Conservation (phyloP, 225 moss, liverwort and hornwort genomes). For the Anthoceros angustus region DNA sequence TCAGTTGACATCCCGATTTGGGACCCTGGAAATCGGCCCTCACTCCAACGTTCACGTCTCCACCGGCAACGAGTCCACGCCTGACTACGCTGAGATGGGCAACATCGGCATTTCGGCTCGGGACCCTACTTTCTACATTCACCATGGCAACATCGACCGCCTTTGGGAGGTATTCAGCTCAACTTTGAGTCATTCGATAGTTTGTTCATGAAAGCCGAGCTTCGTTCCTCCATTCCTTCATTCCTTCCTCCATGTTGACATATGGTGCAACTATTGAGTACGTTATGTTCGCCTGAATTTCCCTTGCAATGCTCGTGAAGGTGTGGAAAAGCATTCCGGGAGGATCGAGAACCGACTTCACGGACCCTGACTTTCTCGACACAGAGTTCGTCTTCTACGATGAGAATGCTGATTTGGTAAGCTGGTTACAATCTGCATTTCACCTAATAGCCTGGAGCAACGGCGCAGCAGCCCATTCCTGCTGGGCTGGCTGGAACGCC, state of each 20-base stretch:
- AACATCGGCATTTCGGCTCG: neutral
- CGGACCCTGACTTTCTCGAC: neutral
- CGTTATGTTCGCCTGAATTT: neutral
- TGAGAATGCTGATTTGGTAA: neutral
- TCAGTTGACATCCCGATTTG: neutral
- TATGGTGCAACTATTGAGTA: neutral
- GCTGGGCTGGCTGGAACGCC: constrained; percentile 79
- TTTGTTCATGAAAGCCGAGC: neutral
- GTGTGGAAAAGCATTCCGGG: neutral
- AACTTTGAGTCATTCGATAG: neutral
- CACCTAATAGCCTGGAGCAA: constrained; percentile 38
- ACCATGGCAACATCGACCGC: neutral
- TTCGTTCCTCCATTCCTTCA: neutral
- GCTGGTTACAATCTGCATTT: too few relatives aligned
- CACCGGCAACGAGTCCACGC: neutral
- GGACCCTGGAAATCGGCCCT: neutral
- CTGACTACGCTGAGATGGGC: neutral
- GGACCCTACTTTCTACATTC: neutral
- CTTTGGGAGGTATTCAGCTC: neutral
- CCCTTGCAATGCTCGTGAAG: neutral
- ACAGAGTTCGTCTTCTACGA: constrained; percentile 2
- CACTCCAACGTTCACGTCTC: neutral
- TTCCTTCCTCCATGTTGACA: too few relatives aligned
- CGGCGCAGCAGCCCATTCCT: constrained; percentile 45
- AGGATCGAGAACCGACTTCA: neutral